Percentiles rank a stretch among this genome's conserved stretches.
phyloP scores from a whole-genome alignment of 2,329 filamentous ascomycete species.

The Ceratocystis huliohia region DNA sequence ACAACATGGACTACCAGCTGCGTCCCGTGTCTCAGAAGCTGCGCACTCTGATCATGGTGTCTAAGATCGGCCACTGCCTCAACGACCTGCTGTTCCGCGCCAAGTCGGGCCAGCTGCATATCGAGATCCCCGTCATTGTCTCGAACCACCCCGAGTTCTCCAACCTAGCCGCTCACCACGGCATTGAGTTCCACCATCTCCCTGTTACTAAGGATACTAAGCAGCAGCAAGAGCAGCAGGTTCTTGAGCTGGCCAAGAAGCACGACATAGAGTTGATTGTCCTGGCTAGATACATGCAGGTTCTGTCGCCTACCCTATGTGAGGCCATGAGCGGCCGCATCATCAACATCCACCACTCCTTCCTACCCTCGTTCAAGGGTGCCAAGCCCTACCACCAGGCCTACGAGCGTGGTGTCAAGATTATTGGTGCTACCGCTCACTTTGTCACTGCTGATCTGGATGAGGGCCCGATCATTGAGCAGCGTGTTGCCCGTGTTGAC shows the following conservation, averaged over 20 bases:
- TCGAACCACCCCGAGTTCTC: slow-evolving; percentile 70
- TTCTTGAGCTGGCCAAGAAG: slow-evolving; percentile 56
- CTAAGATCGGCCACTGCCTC: slow-evolving; percentile 40
- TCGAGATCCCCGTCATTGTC: slow-evolving; percentile 66
- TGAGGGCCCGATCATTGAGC: slow-evolving; percentile 80
- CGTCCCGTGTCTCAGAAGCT: slow-evolving; percentile 56
- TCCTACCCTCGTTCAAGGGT: slow-evolving; percentile 78
- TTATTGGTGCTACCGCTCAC: slow-evolving; percentile 74
- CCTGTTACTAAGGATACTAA: slow-evolving; percentile 72
- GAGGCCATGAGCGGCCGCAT: slow-evolving; percentile 69
- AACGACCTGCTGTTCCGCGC: slow-evolving; percentile 66
- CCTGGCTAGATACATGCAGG: slow-evolving; percentile 63
- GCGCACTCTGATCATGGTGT: slow-evolving; percentile 67
- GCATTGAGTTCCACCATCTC: slow-evolving; percentile 67
- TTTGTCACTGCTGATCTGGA: slow-evolving; percentile 77
- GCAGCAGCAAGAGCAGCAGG: slow-evolving; percentile 54
- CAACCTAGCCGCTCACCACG: slow-evolving; percentile 56
- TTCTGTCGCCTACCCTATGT: slow-evolving; percentile 48
- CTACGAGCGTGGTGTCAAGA: slow-evolving; percentile 76
- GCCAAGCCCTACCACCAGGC: slow-evolving; percentile 83
- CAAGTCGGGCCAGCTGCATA: slow-evolving; percentile 58
- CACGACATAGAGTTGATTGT: slow-evolving; percentile 67
- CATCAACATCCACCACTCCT: slow-evolving; percentile 86
- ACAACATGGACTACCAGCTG: slow-evolving; percentile 60
- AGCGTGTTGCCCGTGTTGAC: slow-evolving; percentile 64